Base-by-base conservation (phyloP, 2,329 filamentous ascomycete species). In the Diaporthe batatas region DNA sequence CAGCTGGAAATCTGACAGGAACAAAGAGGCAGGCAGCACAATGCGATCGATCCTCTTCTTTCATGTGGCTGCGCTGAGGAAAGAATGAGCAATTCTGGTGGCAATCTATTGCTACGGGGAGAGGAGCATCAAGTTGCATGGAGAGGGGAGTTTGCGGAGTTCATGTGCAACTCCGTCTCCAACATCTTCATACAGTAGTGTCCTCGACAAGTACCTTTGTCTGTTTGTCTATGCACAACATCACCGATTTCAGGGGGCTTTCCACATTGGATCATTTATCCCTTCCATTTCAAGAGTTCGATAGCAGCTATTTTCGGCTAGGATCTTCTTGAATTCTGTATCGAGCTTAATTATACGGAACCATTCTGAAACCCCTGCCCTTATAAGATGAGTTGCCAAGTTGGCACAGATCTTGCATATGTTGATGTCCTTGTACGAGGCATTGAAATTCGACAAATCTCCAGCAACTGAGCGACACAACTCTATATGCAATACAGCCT, bases 11-110 rank as follows among this genome's bases (percentile, higher is more conserved):
- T 18, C 16, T 23, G 11, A 14, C 29, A 25, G 34, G 47, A 39
- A 67, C 62, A 67, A 67, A 39, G 44, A 25, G 44, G 29, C 29
- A 25, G 44, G 62, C 29, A 49, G 23, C 62, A 34, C 29, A 34
- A 65, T n/a, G 3, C 47, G 34, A 16, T 34, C 47, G 34, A 16
- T 34, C n/a, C 3, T 21, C 12, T 14, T 25, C 14, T 14, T 53
- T 36, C 29, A n/a, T 67, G 47, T 29, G 32, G n/a, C n/a, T n/a
- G 44, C 10, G 44, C n/a, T 18, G 39, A 36, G 16, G 44, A 49
- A 51, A 51, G 62, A n/a, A 36, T 1, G 21, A 29, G 29, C 29
- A 29, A 23, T 16, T 42, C 14, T 12, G 18, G 18, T 49, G 39
- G 4, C 39, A 49, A 11, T 47, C 23, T 34, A 23, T 21, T 23